Conservation (phyloP, 768 basidiomycete genomes). For the Hypsizygus marmoreus region DNA sequence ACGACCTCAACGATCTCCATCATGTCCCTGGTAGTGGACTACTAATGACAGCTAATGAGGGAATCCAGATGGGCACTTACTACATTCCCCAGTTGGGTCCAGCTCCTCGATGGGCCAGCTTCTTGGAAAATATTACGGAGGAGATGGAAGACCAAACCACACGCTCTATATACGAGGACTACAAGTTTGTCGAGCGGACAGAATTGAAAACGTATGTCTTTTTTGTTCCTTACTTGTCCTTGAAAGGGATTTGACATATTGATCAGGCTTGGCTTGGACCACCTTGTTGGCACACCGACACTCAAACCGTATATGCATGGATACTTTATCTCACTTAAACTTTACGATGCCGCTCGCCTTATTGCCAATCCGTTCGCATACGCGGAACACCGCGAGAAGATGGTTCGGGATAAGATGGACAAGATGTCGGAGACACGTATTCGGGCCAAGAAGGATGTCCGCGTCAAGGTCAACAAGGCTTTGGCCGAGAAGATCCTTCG, state of each 20-base stretch:
- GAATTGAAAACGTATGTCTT: slow-evolving; percentile 80
- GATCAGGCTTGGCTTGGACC: slow-evolving; percentile 87
- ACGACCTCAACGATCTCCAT: slow-evolving; percentile 88
- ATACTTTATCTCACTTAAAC: slow-evolving; percentile 93
- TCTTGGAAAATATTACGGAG: slow-evolving; percentile 98
- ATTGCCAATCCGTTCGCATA: slow-evolving; percentile 97
- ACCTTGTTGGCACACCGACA: slow-evolving; percentile 90
- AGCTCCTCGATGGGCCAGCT: slow-evolving; percentile 95
- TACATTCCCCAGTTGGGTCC: slow-evolving; percentile 96
- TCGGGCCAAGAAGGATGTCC: slow-evolving; percentile 71
- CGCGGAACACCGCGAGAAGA: slow-evolving; percentile 87
- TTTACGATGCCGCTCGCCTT: slow-evolving; percentile 93
- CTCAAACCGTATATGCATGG: slow-evolving; percentile 99
- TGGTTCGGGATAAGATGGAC: slow-evolving; percentile 87
- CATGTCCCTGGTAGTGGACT: slow-evolving; percentile 89
- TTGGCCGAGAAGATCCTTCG: slow-evolving; percentile 83
- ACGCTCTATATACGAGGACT: slow-evolving; percentile 89
- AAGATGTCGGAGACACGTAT: slow-evolving; percentile 94
- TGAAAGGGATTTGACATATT: slow-evolving; percentile 6
- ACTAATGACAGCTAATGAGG: slow-evolving; percentile 91
- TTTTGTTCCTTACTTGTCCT: slow-evolving; percentile 3
- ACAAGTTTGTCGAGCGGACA: slow-evolving; percentile 90
- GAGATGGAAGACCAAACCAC: slow-evolving; percentile 92
- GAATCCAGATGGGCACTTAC: slow-evolving; percentile 93
- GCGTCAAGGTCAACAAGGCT: slow-evolving; percentile 74